A percentile compares a stretch with the other conserved stretches of the same genome.
These are phyloP conservation scores for Suhomyces bokatorum DNA, from an alignment of 1,139 yeast species.

Conservation along the genomic window DNA sequence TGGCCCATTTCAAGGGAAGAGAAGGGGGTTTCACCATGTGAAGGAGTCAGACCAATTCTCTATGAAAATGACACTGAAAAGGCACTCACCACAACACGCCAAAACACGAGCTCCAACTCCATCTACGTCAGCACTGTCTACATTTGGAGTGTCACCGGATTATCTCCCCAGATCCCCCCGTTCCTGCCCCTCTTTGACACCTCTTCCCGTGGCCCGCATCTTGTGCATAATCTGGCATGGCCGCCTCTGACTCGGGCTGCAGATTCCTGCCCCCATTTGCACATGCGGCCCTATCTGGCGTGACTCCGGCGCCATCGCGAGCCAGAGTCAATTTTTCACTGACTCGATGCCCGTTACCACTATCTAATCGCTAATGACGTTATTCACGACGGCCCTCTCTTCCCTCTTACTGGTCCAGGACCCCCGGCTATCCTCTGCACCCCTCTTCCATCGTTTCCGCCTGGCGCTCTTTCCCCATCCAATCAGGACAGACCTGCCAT, in stretches of 20 bases:
- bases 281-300: background rate
- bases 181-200: background rate
- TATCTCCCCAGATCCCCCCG: background rate
- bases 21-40: no score
- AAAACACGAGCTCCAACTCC: no score
- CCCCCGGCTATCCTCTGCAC: background rate
- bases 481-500: slow-evolving; percentile 4
- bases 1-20: no score
- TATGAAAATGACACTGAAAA: no score
- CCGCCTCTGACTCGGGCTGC: background rate
- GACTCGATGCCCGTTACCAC: background rate
- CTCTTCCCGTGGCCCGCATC: background rate
- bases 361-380: no score
- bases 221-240: no score
- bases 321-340: slow-evolving; percentile 3
- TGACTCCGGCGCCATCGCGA: slow-evolving; percentile 2
- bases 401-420: background rate
- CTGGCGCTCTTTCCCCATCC: background rate
- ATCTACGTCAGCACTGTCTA: no score
- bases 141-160: no score
- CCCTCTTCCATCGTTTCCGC: background rate
- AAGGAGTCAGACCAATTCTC: no score
- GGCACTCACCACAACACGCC: no score
- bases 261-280: background rate
- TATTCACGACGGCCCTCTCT: no score